Evolutionary conservation across 2,329 filamentous ascomycete genomes (phyloP), one percentile per base, ranked within the genome.

Genomic region (Penicillium sumatraense): DNA sequence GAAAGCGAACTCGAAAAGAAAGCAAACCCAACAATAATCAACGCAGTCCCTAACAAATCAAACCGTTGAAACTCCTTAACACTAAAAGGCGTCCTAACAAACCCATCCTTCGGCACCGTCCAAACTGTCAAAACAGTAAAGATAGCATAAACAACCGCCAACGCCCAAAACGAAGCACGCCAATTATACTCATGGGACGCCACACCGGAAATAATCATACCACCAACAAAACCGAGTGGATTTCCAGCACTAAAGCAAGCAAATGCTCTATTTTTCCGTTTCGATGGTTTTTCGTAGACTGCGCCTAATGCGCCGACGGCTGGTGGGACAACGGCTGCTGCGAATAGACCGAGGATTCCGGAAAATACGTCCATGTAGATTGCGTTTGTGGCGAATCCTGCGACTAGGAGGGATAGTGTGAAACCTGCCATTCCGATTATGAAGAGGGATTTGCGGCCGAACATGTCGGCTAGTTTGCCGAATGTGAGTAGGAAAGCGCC

Each of bases 401-500:
- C 80, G 2, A 82, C 78, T 31, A 89, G 71, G 2, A 81, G 75
- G 57, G 86, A 81, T 21, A 84, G 70, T 3, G 81, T 79, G 66
- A 87, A 88, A 18, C 83, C 77, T 14, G 79, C 79, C 75, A 89
- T 81, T 42, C 85, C 86, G 9, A 73, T 70, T 16, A 88, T 78
- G 64, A 89, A 86, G 67, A 89, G 78, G 0, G 73, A 61, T 61
- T 85, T 86, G 29, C 86, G 80, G n/a, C 86, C 87, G 45, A 89
- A 84, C 41, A 88, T 75, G 65, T 89, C 87, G 2, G 86, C 85
- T 6, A 88, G 73, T 61, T 83, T 84, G 35, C 86, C 87, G 56
- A 89, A 87, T 62, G 86, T 83, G 8, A 90, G 78, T 58, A 90
- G 79, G 62, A 89, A 85, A 0, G 86, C 81, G 6, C 86, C 86